Base-by-base conservation (phyloP, 805 yeast species). In the Metschnikowia gelsemii region DNA sequence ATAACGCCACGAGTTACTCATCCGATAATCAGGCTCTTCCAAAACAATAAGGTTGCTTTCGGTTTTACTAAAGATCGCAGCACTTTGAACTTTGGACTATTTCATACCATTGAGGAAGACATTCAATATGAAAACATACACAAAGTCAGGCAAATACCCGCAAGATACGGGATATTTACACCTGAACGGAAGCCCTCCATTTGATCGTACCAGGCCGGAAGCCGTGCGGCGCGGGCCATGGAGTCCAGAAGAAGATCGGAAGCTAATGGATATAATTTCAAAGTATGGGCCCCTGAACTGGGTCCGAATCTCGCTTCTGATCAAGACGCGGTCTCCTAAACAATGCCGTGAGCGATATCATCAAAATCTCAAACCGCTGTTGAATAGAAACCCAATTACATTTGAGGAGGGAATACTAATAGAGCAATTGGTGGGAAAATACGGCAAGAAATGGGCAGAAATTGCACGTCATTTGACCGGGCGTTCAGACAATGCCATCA, bases 401-500 rank as follows among this genome's bases (percentile, higher is more conserved):
- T 76, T 79, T 8, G 95, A 87, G 50, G 96, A 88, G 62, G 96
- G 96, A 26, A 75, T 72, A 29, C 69, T 80, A 45, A 89, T 88
- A 48, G 96, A 88, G 64, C 80, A 79, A 49, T 72, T 89, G 41
- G 96, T 89, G 29, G 76, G 71, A 8, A 76, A 79, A 50, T 79
- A 86, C 58, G 96, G 96, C 33, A 87, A 88, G 61, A 76, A 86
- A 54, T 88, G 96, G 96, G 96, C 96, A 0, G 96, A 87, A 57
- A 89, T 88, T 33, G 87, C 96, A 13, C 75, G 96, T 38, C 95
- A 87, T 62, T 66, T 88, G 43, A 83, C 85, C 47, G 96, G 96
- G 2, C 70, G 96, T 39, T 76, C 84, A n/a, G 96, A 88, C 62
- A 88, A 87, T 61, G 89, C 95, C 16, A 87, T 87, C 54, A 87